Evolutionary conservation across 2,329 filamentous ascomycete species (phyloP), one percentile per base, ranked within the genome.

Genomic region (Hypoxylon rubiginosum): DNA sequence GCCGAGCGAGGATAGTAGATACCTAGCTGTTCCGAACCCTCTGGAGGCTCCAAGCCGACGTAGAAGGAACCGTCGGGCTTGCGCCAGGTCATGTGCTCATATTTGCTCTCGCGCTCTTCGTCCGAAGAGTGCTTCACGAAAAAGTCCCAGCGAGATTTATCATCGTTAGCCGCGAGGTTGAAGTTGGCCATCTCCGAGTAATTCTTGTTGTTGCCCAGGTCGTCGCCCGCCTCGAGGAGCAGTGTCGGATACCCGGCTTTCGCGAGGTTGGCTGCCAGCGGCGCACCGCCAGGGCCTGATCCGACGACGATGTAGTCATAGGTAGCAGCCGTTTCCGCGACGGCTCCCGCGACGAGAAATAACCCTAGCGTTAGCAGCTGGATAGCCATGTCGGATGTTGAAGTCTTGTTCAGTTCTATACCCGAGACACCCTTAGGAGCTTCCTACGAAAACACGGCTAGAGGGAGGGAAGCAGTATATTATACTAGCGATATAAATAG

Each of bases 201-300:
- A 53, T 76, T 76, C 56, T 72, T 73, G 26, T 76, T 75, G 50
- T 73, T 66, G 5, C 73, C 74, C n/a, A 75, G 67, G 62, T 88
- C 85, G 65, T 85, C 82, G 58, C 85, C 85, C n/a, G 85, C 85
- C 72, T 88, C 86, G 17, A 88, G 80, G 4, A 88, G 79, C 19
- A 88, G 78, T 7, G 85, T 84, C 66, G 81, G 84, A 73, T 84
- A 82, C 58, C 85, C 85, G 43, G 83, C 84, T 46, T 82, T 78
- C 6, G 85, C 86, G 43, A 88, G 80, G 56, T 85, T 81, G 45
- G 82, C 82, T 34, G 85, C 84, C n/a, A 87, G 73, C 26, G 85
- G 84, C 34, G 81, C 84, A 51, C 85, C 85, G 26, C 85, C 85
- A 9, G 85, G 79, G n/a, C 85, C 85, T 9, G 83, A 86, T 8